These are phyloP conservation scores for Lactarius trivialis DNA, from an alignment of 768 basidiomycete species.

Conservation along the genomic window DNA sequence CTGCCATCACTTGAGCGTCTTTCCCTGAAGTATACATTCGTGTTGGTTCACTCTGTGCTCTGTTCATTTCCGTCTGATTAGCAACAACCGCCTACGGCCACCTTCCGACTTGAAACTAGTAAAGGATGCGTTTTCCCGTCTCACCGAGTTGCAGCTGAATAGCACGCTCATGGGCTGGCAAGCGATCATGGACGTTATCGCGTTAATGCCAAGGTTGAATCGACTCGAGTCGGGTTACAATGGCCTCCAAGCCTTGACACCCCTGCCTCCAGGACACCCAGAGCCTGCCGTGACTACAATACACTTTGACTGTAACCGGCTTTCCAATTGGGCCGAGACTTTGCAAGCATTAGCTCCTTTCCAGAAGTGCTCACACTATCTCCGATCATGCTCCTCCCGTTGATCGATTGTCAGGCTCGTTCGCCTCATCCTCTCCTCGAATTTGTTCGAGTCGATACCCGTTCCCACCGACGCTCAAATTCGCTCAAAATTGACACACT, in stretches of 20 bases:
- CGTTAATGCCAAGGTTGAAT: constrained; percentile 47
- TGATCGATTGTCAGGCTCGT: constrained; percentile 41
- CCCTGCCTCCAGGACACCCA: not conserved
- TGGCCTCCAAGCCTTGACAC: constrained; percentile 35
- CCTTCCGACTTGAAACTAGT: constrained; percentile 31
- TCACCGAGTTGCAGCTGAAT: constrained; percentile 70
- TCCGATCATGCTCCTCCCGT: not conserved
- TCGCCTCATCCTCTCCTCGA: constrained; percentile 61
- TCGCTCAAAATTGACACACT: constrained; percentile 41
- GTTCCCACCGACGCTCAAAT: constrained; percentile 29
- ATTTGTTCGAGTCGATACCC: constrained; percentile 37
- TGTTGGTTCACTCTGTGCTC: constrained; percentile 15
- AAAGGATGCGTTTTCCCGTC: constrained; percentile 38
- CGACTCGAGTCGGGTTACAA: constrained; percentile 71
- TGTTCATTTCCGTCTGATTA: constrained; percentile 22
- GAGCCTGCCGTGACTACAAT: constrained; percentile 38
- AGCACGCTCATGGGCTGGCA: constrained; percentile 66
- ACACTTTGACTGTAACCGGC: constrained; percentile 66
- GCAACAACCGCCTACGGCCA: constrained; percentile 51
- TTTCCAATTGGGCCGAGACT: constrained; percentile 49
- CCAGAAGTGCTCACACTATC: constrained; percentile 2
- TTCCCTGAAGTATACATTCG: constrained; percentile 63
- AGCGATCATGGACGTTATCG: constrained; percentile 48
- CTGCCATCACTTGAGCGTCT: constrained; percentile 59
- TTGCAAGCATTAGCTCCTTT: constrained; percentile 31